phyloP scores from a whole-genome alignment of 352 stramenopile genomes.

The Pythium brassicae region DNA sequence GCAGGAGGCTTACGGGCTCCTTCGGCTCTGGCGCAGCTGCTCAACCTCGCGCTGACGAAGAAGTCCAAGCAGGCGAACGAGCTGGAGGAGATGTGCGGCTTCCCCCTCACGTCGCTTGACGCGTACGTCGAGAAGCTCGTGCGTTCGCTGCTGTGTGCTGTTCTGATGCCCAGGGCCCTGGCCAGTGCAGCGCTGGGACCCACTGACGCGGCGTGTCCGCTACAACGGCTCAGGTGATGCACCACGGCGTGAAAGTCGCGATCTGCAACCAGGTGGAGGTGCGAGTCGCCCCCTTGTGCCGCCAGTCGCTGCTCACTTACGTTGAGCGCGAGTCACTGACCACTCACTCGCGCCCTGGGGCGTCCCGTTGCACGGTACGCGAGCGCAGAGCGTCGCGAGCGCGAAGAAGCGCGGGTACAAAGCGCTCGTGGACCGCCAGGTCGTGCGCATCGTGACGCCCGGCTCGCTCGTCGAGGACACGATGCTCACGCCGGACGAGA shows the following conservation, averaged over 20 bases:
- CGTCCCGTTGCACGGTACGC: too few species aligned
- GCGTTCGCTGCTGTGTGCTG: not conserved
- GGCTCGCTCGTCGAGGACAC: constrained; percentile 73
- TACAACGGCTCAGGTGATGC: constrained; percentile 46
- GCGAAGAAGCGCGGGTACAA: constrained; percentile 57
- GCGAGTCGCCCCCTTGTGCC: not conserved
- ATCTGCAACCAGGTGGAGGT: constrained; percentile 84
- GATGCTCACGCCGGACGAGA: constrained; percentile 72
- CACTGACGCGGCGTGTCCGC: too few species aligned
- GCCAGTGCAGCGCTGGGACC: not conserved
- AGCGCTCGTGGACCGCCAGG: constrained; percentile 63
- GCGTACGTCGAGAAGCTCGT: constrained; percentile 82
- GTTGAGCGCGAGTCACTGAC: too few species aligned
- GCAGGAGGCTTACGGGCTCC: not conserved
- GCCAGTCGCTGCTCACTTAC: too few species aligned
- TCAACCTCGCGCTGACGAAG: constrained; percentile 66
- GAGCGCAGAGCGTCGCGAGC: constrained; percentile 34
- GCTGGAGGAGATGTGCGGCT: constrained; percentile 74
- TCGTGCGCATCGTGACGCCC: constrained; percentile 73
- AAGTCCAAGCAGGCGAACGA: constrained; percentile 56
- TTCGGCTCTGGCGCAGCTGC: constrained; percentile 32
- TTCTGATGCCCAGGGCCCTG: too few species aligned
- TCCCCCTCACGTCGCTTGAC: constrained; percentile 65
- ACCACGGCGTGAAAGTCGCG: constrained; percentile 79
- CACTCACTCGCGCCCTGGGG: not conserved